A percentile compares a stretch with the other conserved stretches of the same genome.
These are phyloP conservation scores for Coccomyxa sp. DNA, from an alignment of 139 green algal genomes.

Conservation along the genomic window DNA sequence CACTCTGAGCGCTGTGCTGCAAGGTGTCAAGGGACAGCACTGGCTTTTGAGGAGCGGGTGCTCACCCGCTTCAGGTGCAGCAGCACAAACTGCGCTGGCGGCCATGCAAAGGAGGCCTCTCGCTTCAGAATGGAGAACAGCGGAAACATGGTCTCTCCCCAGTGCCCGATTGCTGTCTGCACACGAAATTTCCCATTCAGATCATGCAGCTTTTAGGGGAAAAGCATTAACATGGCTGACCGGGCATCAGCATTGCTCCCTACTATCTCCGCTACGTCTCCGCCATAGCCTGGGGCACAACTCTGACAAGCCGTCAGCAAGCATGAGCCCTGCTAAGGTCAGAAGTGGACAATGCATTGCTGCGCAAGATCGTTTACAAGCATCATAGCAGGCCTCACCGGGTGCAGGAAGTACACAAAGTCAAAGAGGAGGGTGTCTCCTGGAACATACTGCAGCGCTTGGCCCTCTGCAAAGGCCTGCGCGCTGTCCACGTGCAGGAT, in stretches of 20 bases:
- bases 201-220: too few relatives aligned
- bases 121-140: conserved; percentile 57
- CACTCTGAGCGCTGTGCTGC: too few relatives aligned
- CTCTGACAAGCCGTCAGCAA: too few relatives aligned
- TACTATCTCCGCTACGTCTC: too few relatives aligned
- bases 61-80: conserved; percentile 59
- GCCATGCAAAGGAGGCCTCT: conserved; percentile 43
- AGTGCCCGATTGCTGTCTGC: conserved; percentile 84
- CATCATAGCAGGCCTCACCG: conserved; percentile 39
- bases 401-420: conserved; percentile 84
- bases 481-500: conserved; percentile 42
- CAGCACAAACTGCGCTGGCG: conserved; percentile 56
- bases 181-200: not conserved
- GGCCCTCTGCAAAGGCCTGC: conserved; percentile 17
- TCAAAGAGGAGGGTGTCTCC: conserved; percentile 84
- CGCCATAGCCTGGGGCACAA: too few relatives aligned
- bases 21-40: too few relatives aligned
- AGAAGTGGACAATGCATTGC: too few relatives aligned
- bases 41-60: not conserved
- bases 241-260: too few relatives aligned
- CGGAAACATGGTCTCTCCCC: conserved; percentile 80
- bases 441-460: conserved; percentile 41
- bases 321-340: too few relatives aligned
- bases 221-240: too few relatives aligned
- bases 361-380: too few relatives aligned